These are phyloP conservation scores for Leishmania turanica DNA, from an alignment of 208 protist genomes.

Conservation along the genomic window DNA sequence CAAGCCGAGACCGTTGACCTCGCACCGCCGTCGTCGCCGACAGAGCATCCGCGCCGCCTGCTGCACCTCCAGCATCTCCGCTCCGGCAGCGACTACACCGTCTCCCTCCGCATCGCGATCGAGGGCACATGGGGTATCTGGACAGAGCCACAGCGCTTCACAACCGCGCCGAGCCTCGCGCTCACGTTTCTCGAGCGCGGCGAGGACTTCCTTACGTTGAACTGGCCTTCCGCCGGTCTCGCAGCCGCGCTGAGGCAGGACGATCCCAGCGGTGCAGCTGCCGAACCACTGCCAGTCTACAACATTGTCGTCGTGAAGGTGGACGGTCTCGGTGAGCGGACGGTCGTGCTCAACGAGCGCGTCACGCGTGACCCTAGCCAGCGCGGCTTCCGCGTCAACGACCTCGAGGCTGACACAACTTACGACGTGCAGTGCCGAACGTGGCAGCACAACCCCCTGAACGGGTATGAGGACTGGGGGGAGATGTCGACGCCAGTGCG, in stretches of 20 bases:
- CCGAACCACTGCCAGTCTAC: slow-evolving; percentile 18
- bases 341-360: slow-evolving; percentile 58
- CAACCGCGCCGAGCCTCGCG: slow-evolving; percentile 41
- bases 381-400: slow-evolving; percentile 71
- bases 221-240: slow-evolving; percentile 42
- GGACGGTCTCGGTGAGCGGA: slow-evolving; percentile 34
- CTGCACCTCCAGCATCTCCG: slow-evolving; percentile 72
- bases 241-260: background rate
- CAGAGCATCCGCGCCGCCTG: slow-evolving; percentile 22
- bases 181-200: slow-evolving; percentile 80
- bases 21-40: slow-evolving; percentile 16
- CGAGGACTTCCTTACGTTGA: slow-evolving; percentile 88
- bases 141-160: slow-evolving; percentile 72
- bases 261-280: background rate
- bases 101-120: slow-evolving; percentile 73
- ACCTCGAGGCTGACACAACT: slow-evolving; percentile 64
- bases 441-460: slow-evolving; percentile 77
- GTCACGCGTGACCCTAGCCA: slow-evolving; percentile 39
- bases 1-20: slow-evolving; percentile 46
- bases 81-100: slow-evolving; percentile 65
- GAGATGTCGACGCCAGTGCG: slow-evolving; percentile 71
- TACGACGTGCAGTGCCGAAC: slow-evolving; percentile 81
- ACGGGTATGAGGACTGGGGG: slow-evolving; percentile 81
- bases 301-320: slow-evolving; percentile 64
- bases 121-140: slow-evolving; percentile 86